Conservation (phyloP, 148 eudicot species). For the Bassia scoparia region DNA sequence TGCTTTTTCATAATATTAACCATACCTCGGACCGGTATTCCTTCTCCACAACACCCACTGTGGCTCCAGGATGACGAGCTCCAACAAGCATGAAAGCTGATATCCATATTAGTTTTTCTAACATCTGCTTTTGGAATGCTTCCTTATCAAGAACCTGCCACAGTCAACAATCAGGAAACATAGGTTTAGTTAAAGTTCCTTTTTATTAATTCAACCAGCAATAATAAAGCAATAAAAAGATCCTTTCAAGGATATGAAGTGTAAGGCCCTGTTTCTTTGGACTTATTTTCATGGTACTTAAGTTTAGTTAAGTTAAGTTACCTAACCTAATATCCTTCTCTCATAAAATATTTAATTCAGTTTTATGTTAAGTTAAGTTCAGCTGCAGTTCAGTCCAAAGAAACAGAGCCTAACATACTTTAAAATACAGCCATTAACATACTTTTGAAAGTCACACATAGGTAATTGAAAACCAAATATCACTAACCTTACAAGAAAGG, state of each 20-base stretch:
- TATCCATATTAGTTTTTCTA: conserved; percentile 97
- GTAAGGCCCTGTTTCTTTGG: no score
- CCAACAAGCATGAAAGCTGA: conserved; percentile 98
- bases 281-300: no score
- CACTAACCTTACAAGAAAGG: conserved; percentile 81
- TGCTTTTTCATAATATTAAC: background rate
- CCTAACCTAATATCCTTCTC: no score
- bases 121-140: conserved; percentile 86
- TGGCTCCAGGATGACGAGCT: conserved; percentile 98
- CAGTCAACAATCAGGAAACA: background rate
- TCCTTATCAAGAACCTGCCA: conserved; percentile 84
- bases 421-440: background rate
- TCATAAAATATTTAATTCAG: no score
- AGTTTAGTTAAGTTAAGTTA: no score
- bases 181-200: background rate
- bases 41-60: conserved; percentile 89
- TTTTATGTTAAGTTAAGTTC: no score
- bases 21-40: conserved; percentile 80
- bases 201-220: background rate
- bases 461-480: background rate
- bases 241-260: background rate
- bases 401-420: background rate
- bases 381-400: no score
- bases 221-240: no score
- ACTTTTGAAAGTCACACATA: background rate